Conservation (phyloP, 176 grass and related monocot species). For the Canna indica region DNA sequence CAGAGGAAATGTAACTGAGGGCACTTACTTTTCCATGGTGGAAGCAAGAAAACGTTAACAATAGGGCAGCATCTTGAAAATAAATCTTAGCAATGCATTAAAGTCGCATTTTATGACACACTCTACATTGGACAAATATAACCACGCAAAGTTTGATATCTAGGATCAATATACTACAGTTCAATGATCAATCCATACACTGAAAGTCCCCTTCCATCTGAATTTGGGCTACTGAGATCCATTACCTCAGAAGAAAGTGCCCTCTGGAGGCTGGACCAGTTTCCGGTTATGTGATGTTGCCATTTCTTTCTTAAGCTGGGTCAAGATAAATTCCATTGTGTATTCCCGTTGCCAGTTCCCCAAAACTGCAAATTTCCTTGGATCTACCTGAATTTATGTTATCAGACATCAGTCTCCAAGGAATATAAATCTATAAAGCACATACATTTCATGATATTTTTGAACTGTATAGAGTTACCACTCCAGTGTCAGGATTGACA, state of each 20-base stretch:
- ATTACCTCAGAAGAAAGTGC: neutral
- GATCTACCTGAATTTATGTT: conserved; percentile 7
- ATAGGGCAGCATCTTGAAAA: neutral
- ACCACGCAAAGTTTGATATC: neutral
- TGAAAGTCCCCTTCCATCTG: neutral
- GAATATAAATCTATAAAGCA: neutral
- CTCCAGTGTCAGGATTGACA: conserved; percentile 11
- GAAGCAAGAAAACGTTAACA: neutral
- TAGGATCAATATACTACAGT: neutral
- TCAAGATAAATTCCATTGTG: conserved; percentile 17
- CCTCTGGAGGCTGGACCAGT: conserved; percentile 2
- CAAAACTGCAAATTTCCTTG: conserved; percentile 14
- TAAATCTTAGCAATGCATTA: neutral
- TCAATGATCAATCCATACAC: neutral
- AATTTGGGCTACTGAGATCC: neutral
- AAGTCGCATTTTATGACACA: neutral
- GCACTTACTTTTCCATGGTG: neutral
- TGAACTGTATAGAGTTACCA: neutral
- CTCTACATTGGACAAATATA: neutral
- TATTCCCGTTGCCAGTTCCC: conserved; percentile 9
- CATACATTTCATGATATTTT: neutral
- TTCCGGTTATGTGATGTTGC: conserved; percentile 1
- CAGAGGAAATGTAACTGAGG: no score
- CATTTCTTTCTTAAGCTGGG: conserved; percentile 7
- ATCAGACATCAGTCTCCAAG: neutral